Base-by-base conservation (phyloP, 345 rosid genomes). In the Citrus reticulata region DNA sequence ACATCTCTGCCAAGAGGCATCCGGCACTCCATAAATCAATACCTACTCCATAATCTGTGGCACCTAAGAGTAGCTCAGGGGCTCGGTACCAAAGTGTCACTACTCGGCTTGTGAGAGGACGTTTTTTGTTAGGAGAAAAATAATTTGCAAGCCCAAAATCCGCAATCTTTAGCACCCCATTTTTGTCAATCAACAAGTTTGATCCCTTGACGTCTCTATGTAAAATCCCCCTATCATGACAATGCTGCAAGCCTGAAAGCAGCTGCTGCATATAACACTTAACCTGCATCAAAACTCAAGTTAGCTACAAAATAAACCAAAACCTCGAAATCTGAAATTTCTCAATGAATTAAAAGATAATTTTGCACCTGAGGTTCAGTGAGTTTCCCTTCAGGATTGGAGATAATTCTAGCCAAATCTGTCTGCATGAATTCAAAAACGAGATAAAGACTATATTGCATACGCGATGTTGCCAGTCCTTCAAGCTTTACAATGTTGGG, bases 1-100 rank as follows among this genome's bases (percentile, higher is more conserved):
- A 86, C 95, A 91, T 91, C 82, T 91, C 91, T 6, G 91, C 91
- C 80, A 91, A 80, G 78, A 91, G 89, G 82, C 93, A 88, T 68
- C 95, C 91, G 7, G 92, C 88, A 80, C 93, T 91, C 93, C 89
- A 91, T 58, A 91, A 85, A 83, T 91, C 93, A 82, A 91, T 88
- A 32, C 91, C 93, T 22, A 79, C 85, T 68, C 93, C 91, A 68
- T 91, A 86, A 59, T 82, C 71, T 10, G 91, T 87, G n/a, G 88
- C 73, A 64, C 95, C 93, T 73, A 89, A 63, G 70, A 91, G 77
- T 6, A 91, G 85, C 81, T 91, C 95, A 24, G 90, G 93, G 27
- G 95, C 89, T 84, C 93, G 81, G 65, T 91, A 91, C 93, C 92
- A 87, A 24, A 88, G 91, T 17, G 91, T 91, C 72, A 91, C 90